Conservation (phyloP, 1,139 yeast genomes). For the Protomyces inouyei region DNA sequence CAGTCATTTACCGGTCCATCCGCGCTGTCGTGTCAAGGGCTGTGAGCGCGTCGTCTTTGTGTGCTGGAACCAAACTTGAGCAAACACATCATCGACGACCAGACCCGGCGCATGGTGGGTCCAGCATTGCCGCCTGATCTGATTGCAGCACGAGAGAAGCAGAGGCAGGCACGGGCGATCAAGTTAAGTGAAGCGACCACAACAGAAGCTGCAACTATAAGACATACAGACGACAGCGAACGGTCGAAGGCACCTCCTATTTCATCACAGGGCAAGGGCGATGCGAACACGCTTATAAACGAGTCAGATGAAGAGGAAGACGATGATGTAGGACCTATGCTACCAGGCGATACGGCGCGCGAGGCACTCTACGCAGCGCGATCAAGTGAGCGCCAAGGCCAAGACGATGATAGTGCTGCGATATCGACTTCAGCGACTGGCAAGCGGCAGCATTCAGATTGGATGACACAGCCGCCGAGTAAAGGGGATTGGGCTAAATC, state of each 20-base stretch:
- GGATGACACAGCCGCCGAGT: constrained; percentile 34
- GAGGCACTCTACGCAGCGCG: constrained; percentile 27
- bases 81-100: no score
- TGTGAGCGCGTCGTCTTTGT: no score
- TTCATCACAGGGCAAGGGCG: not conserved
- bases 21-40: no score
- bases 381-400: constrained; percentile 2
- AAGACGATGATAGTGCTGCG: not conserved
- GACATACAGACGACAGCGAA: not conserved
- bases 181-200: constrained; percentile 1
- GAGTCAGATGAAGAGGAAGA: constrained; percentile 24
- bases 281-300: not conserved
- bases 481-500: constrained; percentile 31
- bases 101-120: constrained; percentile 14
- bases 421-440: not conserved
- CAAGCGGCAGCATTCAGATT: constrained; percentile 30
- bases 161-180: constrained; percentile 7
- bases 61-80: no score
- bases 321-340: constrained; percentile 32
- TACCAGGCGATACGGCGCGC: constrained; percentile 21
- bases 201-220: not conserved
- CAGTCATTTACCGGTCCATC: not conserved
- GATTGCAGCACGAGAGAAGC: constrained; percentile 28
- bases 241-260: no score
- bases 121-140: constrained; percentile 31